Evolutionary conservation across 2,329 filamentous ascomycete genomes (phyloP), one percentile per base, ranked within the genome.

Genomic region (Monosporascus sp.): DNA sequence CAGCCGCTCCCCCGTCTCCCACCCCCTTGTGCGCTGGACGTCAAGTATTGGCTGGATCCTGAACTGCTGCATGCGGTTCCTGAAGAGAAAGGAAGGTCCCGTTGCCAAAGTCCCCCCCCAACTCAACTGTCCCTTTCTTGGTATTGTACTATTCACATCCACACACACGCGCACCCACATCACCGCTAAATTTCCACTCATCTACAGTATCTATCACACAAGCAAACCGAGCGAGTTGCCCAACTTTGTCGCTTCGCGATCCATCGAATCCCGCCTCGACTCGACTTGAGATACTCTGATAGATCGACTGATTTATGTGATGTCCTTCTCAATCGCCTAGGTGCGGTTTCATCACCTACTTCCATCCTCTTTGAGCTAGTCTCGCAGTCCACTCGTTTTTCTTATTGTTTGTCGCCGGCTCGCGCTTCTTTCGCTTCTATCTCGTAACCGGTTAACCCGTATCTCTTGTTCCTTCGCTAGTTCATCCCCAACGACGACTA

Each of bases 341-440:
- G 58, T 59, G 60, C 59, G 54, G 53, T 63, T 64, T 63, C 55
- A 49, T 60, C 60, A 41, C 59, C 59, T 60, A 60, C 63, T 55
- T 61, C 59, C 59, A 61, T 59, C 59, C 61, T 64, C 57, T 56
- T 62, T 65, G 75, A 78, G 74, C 75, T 76, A 76, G 75, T 72
- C 74, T 76, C 74, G 65, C 60, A 64, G 67, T 72, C 62, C 74
- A 72, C 71, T 76, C 74, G 71, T 75, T 76, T 69, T 9, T 31
- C 24, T 20, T 40, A 46, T 26, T 26, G 43, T 46, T 40, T 46
- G 37, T 20, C 24, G 43, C 24, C 17, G 37, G 17, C 48, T 58
- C 31, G 26, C 44, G 52, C 43, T 27, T 37, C 48, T 48, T 45
- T 40, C 35, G 17, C 27, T 48, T 31, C 27, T 9, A 27, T 11